Evolutionary conservation across 768 basidiomycete species (phyloP).

Genomic region (Phylloporus sp.): DNA sequence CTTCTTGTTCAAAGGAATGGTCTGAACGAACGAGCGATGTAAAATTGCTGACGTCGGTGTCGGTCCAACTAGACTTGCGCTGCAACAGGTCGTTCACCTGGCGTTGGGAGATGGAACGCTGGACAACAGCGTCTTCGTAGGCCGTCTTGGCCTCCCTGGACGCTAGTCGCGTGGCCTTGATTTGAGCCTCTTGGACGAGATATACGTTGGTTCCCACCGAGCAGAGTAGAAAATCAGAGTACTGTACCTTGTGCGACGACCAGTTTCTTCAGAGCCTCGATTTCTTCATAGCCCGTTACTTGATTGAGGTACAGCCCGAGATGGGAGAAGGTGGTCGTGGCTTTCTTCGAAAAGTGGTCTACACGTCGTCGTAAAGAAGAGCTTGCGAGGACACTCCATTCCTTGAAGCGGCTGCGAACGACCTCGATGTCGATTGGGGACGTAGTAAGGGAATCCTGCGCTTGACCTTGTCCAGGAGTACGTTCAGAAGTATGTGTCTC

Average conservation of each 20-base stretch:
- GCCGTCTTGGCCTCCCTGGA: conserved; percentile 70
- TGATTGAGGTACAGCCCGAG: conserved; percentile 79
- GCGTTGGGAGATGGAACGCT: conserved; percentile 84
- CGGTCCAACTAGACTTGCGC: conserved; percentile 93
- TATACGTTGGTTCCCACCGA: conserved; percentile 8
- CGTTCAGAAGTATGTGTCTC: neutral
- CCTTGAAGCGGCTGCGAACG: conserved; percentile 36
- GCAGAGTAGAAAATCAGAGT: neutral
- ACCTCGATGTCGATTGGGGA: conserved; percentile 25
- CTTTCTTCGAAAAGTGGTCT: conserved; percentile 53
- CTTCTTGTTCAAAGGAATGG: conserved; percentile 81
- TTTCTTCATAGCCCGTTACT: conserved; percentile 88
- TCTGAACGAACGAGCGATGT: conserved; percentile 89
- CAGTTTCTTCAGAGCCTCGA: conserved; percentile 72
- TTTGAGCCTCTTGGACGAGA: conserved; percentile 59
- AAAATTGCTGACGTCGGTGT: conserved; percentile 80
- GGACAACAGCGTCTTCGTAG: conserved; percentile 74
- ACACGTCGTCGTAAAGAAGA: conserved; percentile 44
- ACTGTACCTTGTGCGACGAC: conserved; percentile 79
- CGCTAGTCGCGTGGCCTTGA: conserved; percentile 60
- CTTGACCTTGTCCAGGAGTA: neutral
- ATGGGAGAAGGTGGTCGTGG: conserved; percentile 62
- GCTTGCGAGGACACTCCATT: conserved; percentile 42
- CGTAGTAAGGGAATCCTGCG: neutral
- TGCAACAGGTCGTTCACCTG: conserved; percentile 93